Evolutionary conservation across 176 grass and related monocot genomes (phyloP).

Genomic region (Oryza meridionalis): DNA sequence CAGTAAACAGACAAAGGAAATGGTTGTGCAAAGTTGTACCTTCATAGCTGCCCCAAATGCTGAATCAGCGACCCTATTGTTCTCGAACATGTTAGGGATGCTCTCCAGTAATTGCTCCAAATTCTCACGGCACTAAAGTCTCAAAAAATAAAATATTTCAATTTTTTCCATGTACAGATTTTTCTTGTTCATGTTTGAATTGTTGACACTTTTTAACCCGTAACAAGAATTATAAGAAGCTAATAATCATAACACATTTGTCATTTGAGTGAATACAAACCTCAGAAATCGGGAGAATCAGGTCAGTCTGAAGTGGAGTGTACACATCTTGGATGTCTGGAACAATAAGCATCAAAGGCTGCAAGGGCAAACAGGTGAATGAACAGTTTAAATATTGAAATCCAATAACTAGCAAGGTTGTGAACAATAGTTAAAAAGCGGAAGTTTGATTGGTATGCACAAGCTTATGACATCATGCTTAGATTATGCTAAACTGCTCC

Average conservation of each 20-base stretch:
- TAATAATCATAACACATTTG: constrained; percentile 14
- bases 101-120: constrained; percentile 79
- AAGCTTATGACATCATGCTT: background rate
- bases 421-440: background rate
- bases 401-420: background rate
- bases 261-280: constrained; percentile 47
- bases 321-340: constrained; percentile 89
- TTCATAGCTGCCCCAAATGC: constrained; percentile 91
- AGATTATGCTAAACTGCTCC: background rate
- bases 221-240: constrained; percentile 16
- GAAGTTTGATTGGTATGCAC: constrained; percentile 4
- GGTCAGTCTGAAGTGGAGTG: constrained; percentile 72
- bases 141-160: constrained; percentile 39
- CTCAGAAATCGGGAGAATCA: constrained; percentile 78
- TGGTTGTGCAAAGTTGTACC: constrained; percentile 52
- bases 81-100: constrained; percentile 83
- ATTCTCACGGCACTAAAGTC: constrained; percentile 72
- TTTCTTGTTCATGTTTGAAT: constrained; percentile 21
- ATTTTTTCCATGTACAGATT: constrained; percentile 29
- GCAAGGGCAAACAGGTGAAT: constrained; percentile 24
- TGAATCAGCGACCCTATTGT: constrained; percentile 73
- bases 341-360: constrained; percentile 93
- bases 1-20: background rate
- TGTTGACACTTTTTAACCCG: constrained; percentile 10
- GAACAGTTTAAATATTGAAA: constrained; percentile 10